Evolutionary conservation across 139 green algal genomes (phyloP).

Genomic region (Closterium sp.): DNA sequence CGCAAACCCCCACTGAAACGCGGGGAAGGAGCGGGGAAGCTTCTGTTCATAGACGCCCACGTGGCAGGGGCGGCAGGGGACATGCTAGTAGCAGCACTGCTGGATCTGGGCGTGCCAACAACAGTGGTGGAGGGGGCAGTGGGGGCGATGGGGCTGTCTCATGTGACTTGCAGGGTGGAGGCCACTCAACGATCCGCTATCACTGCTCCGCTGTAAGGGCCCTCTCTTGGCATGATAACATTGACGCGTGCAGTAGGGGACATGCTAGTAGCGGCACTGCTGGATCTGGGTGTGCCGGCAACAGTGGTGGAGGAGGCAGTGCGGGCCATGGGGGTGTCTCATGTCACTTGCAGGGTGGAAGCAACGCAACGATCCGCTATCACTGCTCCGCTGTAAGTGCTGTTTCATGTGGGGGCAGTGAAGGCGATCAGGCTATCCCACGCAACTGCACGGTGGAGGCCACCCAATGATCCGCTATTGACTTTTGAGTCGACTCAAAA

Average conservation of each 20-base stretch:
- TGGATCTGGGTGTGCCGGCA: constrained; percentile 84
- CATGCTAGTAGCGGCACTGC: constrained; percentile 65
- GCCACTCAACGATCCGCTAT: constrained; percentile 17
- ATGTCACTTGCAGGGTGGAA: background rate
- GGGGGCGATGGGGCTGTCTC: background rate
- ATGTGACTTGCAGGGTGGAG: background rate
- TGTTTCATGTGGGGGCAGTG: no score
- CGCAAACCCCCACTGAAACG: constrained; percentile 12
- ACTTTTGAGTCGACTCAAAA: no score
- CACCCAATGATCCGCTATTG: no score
- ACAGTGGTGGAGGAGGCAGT: constrained; percentile 14
- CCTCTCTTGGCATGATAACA: no score
- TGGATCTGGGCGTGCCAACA: constrained; percentile 84
- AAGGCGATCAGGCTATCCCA: no score
- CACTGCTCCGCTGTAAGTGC: background rate
- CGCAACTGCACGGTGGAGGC: no score
- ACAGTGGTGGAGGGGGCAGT: constrained; percentile 11
- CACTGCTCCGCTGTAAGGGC: background rate
- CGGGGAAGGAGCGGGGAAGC: constrained; percentile 8
- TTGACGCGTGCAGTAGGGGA: constrained; percentile 61
- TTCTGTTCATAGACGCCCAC: constrained; percentile 46
- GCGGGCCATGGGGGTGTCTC: background rate
- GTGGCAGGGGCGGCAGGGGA: constrained; percentile 30
- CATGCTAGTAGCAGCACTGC: constrained; percentile 69
- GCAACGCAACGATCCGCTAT: constrained; percentile 1